These are phyloP conservation scores for Rubroshorea leprosula DNA, from an alignment of 345 rosid species.

Conservation along the genomic window DNA sequence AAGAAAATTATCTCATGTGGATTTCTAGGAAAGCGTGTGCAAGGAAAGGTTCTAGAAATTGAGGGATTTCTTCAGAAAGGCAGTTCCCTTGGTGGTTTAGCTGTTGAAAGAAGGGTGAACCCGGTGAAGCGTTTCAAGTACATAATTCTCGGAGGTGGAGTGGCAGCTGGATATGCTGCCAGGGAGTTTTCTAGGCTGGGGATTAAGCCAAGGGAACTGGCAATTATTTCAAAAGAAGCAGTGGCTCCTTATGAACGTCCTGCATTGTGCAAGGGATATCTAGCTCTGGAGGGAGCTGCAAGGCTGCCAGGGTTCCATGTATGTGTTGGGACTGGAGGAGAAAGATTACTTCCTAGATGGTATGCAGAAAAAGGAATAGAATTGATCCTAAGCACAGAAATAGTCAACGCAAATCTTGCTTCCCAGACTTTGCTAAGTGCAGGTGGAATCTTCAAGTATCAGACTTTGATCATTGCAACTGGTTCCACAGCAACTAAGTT, in stretches of 20 bases:
- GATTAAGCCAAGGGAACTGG: slow-evolving; percentile 70
- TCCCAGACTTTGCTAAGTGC: slow-evolving; percentile 55
- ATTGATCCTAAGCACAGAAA: slow-evolving; percentile 68
- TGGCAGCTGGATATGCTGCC: slow-evolving; percentile 91
- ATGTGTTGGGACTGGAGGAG: slow-evolving; percentile 92
- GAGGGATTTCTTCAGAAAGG: slow-evolving; percentile 13
- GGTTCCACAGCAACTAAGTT: slow-evolving; percentile 71
- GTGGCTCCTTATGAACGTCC: slow-evolving; percentile 96
- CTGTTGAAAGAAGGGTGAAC: not conserved
- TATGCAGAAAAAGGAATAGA: slow-evolving; percentile 83
- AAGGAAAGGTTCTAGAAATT: not conserved
- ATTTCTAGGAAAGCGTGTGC: slow-evolving; percentile 4
- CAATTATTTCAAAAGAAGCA: slow-evolving; percentile 75
- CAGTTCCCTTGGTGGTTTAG: slow-evolving; percentile 2
- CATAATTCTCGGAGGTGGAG: slow-evolving; percentile 93
- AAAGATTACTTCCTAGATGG: slow-evolving; percentile 75
- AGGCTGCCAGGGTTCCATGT: slow-evolving; percentile 76
- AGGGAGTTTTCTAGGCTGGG: slow-evolving; percentile 77
- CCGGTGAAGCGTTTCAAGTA: slow-evolving; percentile 61
- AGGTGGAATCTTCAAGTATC: slow-evolving; percentile 63
- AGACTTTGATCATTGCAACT: slow-evolving; percentile 71
- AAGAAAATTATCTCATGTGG: not conserved
- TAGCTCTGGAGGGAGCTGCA: slow-evolving; percentile 62
- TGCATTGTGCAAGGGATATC: slow-evolving; percentile 92
- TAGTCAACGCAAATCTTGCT: slow-evolving; percentile 76